Conservation (phyloP, 331 rosid genomes). For the Cydonia oblonga region DNA sequence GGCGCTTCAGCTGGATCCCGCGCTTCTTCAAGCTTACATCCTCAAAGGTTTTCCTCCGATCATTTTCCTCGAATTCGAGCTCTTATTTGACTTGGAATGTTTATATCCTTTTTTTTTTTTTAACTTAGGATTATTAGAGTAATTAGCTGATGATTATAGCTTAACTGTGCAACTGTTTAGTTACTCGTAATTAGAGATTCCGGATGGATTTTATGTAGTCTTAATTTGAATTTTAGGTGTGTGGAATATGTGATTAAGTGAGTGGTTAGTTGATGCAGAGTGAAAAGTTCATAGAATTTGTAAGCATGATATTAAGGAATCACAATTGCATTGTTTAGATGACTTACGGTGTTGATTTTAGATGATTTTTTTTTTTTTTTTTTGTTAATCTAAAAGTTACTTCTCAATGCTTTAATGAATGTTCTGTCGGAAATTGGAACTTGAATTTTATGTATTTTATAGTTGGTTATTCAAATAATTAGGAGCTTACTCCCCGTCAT, state of each 20-base stretch:
- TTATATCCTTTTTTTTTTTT: neutral
- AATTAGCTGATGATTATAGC: neutral
- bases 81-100: neutral
- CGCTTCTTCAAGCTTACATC: conserved; percentile 63
- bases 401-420: neutral
- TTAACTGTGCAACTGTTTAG: neutral
- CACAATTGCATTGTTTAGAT: neutral
- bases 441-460: neutral
- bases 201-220: neutral
- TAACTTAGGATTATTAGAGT: neutral
- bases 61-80: neutral
- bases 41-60: conserved; percentile 46
- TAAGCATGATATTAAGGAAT: neutral
- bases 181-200: neutral
- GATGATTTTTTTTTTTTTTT: no score
- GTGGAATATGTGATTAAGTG: neutral
- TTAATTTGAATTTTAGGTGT: neutral
- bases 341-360: neutral
- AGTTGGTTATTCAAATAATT: neutral
- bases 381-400: neutral
- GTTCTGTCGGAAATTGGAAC: neutral
- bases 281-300: neutral
- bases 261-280: neutral
- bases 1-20: conserved; percentile 65
- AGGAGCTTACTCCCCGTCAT: neutral